Conservation (phyloP, 768 basidiomycete genomes). For the Lactarius akahatsu region DNA sequence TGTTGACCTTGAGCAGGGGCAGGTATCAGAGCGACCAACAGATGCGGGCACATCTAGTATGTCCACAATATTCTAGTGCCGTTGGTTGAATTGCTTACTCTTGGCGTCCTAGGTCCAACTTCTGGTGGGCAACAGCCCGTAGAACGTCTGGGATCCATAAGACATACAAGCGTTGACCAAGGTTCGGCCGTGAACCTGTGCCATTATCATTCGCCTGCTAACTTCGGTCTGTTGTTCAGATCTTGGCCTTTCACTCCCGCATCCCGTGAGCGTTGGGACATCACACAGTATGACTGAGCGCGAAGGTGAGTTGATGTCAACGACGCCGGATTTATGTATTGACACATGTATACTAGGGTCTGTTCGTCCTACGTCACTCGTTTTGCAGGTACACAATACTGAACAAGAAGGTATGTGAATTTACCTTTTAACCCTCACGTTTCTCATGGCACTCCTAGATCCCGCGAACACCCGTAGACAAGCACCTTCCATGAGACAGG, state of each 20-base stretch:
- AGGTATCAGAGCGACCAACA: neutral
- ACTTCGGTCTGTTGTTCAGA: neutral
- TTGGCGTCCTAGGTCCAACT: neutral
- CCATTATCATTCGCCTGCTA: neutral
- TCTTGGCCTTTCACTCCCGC: neutral
- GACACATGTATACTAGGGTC: neutral
- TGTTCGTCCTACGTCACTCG: neutral
- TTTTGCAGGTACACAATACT: neutral
- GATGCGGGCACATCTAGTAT: neutral
- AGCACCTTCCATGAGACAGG: neutral
- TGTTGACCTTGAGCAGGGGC: slow-evolving; percentile 2
- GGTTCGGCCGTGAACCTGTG: neutral
- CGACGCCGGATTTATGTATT: too few relatives aligned
- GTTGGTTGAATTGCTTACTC: neutral
- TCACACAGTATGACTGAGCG: too few relatives aligned
- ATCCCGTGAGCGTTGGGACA: neutral
- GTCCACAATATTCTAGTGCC: neutral
- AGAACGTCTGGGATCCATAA: neutral
- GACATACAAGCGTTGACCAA: neutral
- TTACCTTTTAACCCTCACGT: neutral
- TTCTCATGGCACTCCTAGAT: neutral
- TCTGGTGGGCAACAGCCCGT: neutral
- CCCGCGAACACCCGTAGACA: neutral
- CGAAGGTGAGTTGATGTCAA: neutral
- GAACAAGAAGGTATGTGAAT: neutral